Base-by-base conservation (phyloP, 2,329 filamentous ascomycete species). In the Microcyclosporella mali region DNA sequence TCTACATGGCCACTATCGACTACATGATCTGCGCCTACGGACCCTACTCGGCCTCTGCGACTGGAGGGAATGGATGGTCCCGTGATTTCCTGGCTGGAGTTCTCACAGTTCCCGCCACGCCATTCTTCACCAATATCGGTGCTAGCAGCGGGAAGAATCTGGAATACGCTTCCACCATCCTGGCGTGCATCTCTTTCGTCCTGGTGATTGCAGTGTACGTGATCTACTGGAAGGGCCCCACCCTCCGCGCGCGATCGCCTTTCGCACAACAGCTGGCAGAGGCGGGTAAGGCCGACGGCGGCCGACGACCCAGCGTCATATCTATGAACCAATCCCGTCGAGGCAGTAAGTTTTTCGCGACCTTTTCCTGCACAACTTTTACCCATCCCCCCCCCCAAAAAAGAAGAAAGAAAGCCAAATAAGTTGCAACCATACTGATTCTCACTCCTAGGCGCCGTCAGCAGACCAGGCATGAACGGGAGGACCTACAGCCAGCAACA, bases 1-100 rank as follows among this genome's bases (percentile, higher is more conserved):
- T 61, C 36, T 53, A 86, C 66, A 84, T 85, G 78, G 80, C 82
- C 1, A 85, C 82, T 1, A 84, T 86, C 50, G 81, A 88, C 62
- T 88, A 88, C 66, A 86, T 86, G 77, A 77, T 86, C 28, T 81
- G 79, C 52, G 80, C 82, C 1, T 84, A 87, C 55, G 84, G 84
- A 0, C 79, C 80, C 0, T 88, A 87, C 61, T 81, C 82, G 1
- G 82, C 84, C 1, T 85, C 82, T 0, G 84, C 84, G 1, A 87
- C 84, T 0, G 84, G 84, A 35, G 84, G 84, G 25, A 88, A 88
- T 51, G 84, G 84, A 1, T 86, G 83, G 68, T 73, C 83, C 2
- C 74, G 84, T 53, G 84, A 88, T 57, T 84, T 88, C 65, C 68
- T 88, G 0, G 84, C 84, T 2, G 84, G 84, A 65, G 73, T 86